phyloP scores from a whole-genome alignment of 805 yeast species.

The Pichia manshurica region DNA sequence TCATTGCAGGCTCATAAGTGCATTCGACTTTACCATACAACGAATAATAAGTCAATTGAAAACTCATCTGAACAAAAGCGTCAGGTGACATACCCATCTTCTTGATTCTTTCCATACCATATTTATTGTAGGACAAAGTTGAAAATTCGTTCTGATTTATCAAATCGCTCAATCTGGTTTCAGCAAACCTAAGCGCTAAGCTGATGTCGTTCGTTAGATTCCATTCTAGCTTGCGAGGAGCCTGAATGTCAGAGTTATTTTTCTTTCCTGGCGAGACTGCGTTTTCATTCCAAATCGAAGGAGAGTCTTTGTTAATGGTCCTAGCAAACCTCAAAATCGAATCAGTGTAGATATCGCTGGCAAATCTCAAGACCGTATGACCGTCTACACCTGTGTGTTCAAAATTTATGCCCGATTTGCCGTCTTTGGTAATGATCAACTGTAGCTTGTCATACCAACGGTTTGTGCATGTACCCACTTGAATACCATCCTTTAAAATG shows the following conservation, averaged over 20 bases:
- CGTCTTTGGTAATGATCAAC: conserved; percentile 79
- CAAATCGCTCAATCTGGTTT: conserved; percentile 79
- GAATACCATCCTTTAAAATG: conserved; percentile 74
- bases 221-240: conserved; percentile 89
- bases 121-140: conserved; percentile 64
- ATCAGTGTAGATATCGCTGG: conserved; percentile 86
- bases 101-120: conserved; percentile 75
- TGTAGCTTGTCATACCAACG: conserved; percentile 90
- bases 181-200: conserved; percentile 80
- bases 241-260: conserved; percentile 35
- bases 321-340: conserved; percentile 82
- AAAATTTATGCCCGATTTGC: conserved; percentile 88
- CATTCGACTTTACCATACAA: conserved; percentile 88
- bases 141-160: conserved; percentile 81
- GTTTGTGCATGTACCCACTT: conserved; percentile 89
- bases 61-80: conserved; percentile 90
- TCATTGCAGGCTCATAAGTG: conserved; percentile 96
- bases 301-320: conserved; percentile 69
- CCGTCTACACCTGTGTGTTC: conserved; percentile 97
- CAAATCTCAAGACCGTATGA: conserved; percentile 84
- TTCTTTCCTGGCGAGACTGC: conserved; percentile 42
- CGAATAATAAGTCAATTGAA: conserved; percentile 61
- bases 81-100: conserved; percentile 87
- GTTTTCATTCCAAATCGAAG: conserved; percentile 58
- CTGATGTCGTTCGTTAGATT: conserved; percentile 71